These are phyloP conservation scores for Gaeumannomyces sp. DNA, from an alignment of 2,329 filamentous ascomycete species.

Conservation along the genomic window DNA sequence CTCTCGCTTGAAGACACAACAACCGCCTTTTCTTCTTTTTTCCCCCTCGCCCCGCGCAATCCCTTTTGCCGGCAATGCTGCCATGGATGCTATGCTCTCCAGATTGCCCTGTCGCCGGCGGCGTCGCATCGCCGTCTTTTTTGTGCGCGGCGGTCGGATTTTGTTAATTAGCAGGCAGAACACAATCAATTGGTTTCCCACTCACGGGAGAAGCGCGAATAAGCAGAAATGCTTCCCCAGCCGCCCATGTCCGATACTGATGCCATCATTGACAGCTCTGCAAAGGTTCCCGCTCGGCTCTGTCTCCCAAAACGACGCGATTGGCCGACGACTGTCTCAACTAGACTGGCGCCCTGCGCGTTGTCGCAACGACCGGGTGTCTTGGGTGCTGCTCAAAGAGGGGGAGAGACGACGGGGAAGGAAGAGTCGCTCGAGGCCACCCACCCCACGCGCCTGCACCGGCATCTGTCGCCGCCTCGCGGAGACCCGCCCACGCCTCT, in stretches of 20 bases:
- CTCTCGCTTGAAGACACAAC: not conserved
- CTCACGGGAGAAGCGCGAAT: not conserved
- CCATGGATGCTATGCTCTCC: not conserved
- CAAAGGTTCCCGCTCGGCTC: not conserved
- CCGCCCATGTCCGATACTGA: not conserved
- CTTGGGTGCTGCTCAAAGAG: not conserved
- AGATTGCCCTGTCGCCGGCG: conserved; percentile 1
- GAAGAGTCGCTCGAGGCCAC: not conserved
- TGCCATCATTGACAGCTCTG: not conserved
- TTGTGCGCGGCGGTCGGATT: not conserved
- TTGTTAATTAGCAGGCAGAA: not conserved
- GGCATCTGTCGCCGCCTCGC: not conserved
- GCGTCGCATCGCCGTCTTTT: not conserved
- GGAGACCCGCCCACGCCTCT: not conserved
- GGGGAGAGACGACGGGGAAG: not conserved
- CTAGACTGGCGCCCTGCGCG: not conserved
- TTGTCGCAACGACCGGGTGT: not conserved
- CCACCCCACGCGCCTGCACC: not conserved
- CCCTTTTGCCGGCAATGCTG: not conserved
- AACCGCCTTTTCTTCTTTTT: not conserved
- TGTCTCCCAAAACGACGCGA: not conserved
- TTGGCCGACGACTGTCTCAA: not conserved
- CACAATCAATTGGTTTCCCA: conserved; percentile 1
- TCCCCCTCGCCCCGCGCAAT: not conserved
- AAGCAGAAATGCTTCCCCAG: not conserved